These are phyloP conservation scores for Mortierella sp. DNA, from an alignment of 371 early-diverging fungal species.

Conservation along the genomic window DNA sequence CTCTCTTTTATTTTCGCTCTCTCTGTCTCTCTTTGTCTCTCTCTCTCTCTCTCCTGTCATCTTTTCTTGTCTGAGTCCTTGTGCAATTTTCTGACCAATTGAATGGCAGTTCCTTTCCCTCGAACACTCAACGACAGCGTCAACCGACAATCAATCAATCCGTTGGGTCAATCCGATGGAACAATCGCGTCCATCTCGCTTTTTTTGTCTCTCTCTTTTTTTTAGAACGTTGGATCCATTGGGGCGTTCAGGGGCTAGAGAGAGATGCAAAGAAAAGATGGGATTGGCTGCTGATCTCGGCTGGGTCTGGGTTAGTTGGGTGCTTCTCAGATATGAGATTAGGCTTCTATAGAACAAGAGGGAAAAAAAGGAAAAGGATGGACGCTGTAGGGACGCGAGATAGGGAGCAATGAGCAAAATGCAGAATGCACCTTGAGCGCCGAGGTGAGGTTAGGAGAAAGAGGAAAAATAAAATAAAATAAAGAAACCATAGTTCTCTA, in stretches of 20 bases:
- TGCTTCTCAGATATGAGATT: too few relatives aligned
- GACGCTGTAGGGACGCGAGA: too few relatives aligned
- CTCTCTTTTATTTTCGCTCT: too few relatives aligned
- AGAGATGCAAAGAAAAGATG: neutral
- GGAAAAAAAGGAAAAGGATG: too few relatives aligned
- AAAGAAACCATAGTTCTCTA: too few relatives aligned
- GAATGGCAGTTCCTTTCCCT: neutral
- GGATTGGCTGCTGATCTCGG: neutral
- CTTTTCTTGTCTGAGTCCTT: neutral
- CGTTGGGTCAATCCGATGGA: too few relatives aligned
- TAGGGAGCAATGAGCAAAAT: too few relatives aligned
- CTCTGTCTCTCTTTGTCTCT: neutral
- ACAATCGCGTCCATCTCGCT: too few relatives aligned
- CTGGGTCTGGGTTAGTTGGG: neutral
- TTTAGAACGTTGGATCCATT: neutral
- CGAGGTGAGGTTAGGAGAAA: neutral
- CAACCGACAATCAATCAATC: neutral
- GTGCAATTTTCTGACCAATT: neutral
- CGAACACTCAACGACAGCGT: neutral
- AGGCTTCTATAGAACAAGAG: neutral
- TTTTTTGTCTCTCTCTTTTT: neutral
- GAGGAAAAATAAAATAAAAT: neutral
- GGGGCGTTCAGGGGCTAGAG: neutral
- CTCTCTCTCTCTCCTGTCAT: too few relatives aligned
- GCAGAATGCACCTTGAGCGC: neutral